A percentile compares a stretch with the other conserved stretches of the same genome.
Evolutionary conservation across 192 early-diverging fungal genomes (phyloP).

Genomic region (Oehlia diaphana): DNA sequence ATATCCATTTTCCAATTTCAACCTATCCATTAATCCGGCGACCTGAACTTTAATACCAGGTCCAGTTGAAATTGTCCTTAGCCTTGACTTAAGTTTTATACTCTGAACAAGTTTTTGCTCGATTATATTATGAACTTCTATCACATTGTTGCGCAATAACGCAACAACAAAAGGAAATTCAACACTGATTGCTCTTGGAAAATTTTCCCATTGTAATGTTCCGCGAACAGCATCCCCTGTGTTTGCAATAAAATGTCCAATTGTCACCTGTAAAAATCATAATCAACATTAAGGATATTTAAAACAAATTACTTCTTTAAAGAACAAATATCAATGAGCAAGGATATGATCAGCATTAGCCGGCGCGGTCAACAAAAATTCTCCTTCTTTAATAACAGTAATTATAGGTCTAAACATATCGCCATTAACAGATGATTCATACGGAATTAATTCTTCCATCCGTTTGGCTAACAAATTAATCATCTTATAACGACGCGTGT

Average conservation of each 20-base stretch:
- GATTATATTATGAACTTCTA: slow-evolving; percentile 78
- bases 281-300: slow-evolving; percentile 6
- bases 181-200: slow-evolving; percentile 53
- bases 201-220: slow-evolving; percentile 53
- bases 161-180: slow-evolving; percentile 78
- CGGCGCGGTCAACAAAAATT: slow-evolving; percentile 72
- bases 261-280: slow-evolving; percentile 41
- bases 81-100: slow-evolving; percentile 43
- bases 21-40: slow-evolving; percentile 39
- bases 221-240: slow-evolving; percentile 74
- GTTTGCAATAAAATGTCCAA: slow-evolving; percentile 74
- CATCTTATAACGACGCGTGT: slow-evolving; percentile 68
- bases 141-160: slow-evolving; percentile 60
- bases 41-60: slow-evolving; percentile 53
- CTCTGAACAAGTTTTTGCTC: slow-evolving; percentile 65
- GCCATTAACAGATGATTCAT: slow-evolving; percentile 9
- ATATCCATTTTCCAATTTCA: slow-evolving; percentile 22
- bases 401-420: slow-evolving; percentile 57
- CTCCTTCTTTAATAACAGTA: slow-evolving; percentile 57
- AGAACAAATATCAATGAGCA: background rate
- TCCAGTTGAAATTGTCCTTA: slow-evolving; percentile 53
- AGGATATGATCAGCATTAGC: slow-evolving; percentile 38
- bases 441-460: background rate
- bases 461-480: slow-evolving; percentile 39
- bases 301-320: background rate